A percentile compares a stretch with the other conserved stretches of the same genome.
Evolutionary conservation across 805 yeast species (phyloP).

Genomic region (Ogataea methylovora): DNA sequence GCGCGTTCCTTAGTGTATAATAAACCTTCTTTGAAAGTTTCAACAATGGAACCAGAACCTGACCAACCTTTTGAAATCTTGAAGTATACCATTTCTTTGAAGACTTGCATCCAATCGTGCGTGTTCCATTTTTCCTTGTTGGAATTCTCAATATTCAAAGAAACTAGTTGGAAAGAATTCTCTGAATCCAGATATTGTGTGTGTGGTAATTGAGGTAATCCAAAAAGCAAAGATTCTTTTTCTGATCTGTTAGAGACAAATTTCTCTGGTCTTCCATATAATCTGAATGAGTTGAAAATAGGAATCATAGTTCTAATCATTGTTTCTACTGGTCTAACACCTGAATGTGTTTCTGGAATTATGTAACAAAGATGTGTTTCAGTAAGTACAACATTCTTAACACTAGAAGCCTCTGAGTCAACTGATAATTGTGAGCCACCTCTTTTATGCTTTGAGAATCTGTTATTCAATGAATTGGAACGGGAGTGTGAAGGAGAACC

Average conservation of each 20-base stretch:
- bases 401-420: conserved; percentile 16
- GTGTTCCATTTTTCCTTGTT: conserved; percentile 23
- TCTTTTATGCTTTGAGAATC: conserved; percentile 10
- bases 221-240: conserved; percentile 53
- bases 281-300: conserved; percentile 57
- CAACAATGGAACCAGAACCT: conserved; percentile 27
- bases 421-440: conserved; percentile 17
- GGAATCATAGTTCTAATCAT: conserved; percentile 66
- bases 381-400: conserved; percentile 15
- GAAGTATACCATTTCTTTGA: conserved; percentile 27
- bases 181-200: conserved; percentile 43
- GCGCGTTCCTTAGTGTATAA: conserved; percentile 16
- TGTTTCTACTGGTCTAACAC: conserved; percentile 65
- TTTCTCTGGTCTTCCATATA: conserved; percentile 69
- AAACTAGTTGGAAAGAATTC: conserved; percentile 22
- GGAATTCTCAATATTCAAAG: conserved; percentile 24
- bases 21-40: conserved; percentile 23
- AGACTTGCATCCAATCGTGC: conserved; percentile 28
- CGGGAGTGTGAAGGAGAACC: conserved; percentile 12
- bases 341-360: conserved; percentile 67
- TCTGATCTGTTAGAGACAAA: conserved; percentile 52
- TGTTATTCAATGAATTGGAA: conserved; percentile 6
- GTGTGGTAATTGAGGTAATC: conserved; percentile 67
- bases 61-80: conserved; percentile 27
- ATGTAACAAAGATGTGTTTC: conserved; percentile 23